phyloP scores from a whole-genome alignment of 371 early-diverging fungal genomes.

The Mucor velutinosus region DNA sequence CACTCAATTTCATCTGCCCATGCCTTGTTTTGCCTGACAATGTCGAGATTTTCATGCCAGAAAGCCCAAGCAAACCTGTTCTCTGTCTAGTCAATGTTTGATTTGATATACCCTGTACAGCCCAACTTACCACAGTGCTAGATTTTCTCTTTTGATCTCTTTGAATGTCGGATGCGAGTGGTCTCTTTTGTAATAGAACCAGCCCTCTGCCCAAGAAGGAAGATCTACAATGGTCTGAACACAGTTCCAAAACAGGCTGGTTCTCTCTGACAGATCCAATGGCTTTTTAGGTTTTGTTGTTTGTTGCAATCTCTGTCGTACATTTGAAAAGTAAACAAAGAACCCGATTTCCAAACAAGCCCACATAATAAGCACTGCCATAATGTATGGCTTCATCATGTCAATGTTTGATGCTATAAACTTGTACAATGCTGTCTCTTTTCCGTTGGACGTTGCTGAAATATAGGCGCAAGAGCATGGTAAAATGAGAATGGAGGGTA shows the following conservation, averaged over 20 bases:
- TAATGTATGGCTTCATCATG: not conserved
- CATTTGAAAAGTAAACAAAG: conserved; percentile 41
- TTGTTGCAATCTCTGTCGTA: conserved; percentile 33
- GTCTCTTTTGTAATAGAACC: conserved; percentile 50
- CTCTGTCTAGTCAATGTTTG: not conserved
- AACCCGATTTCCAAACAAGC: conserved; percentile 43
- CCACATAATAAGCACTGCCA: conserved; percentile 26
- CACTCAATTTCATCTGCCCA: conserved; percentile 49
- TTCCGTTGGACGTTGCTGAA: not conserved
- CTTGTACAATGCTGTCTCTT: not conserved
- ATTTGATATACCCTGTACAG: not conserved
- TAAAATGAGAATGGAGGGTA: not conserved
- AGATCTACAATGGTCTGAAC: conserved; percentile 37
- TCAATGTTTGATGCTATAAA: not conserved
- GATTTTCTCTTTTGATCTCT: conserved; percentile 50
- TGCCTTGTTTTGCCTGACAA: conserved; percentile 29
- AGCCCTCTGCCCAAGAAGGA: conserved; percentile 51
- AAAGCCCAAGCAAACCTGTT: conserved; percentile 61
- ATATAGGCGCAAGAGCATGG: not conserved
- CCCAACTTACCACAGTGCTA: conserved; percentile 50
- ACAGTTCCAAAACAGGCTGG: conserved; percentile 46
- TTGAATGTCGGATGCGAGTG: conserved; percentile 39
- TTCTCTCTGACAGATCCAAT: conserved; percentile 32
- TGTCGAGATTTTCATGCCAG: conserved; percentile 50
- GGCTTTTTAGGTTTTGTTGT: conserved; percentile 14